Evolutionary conservation across 352 stramenopile genomes (phyloP).

Genomic region (Discostella stelligera): DNA sequence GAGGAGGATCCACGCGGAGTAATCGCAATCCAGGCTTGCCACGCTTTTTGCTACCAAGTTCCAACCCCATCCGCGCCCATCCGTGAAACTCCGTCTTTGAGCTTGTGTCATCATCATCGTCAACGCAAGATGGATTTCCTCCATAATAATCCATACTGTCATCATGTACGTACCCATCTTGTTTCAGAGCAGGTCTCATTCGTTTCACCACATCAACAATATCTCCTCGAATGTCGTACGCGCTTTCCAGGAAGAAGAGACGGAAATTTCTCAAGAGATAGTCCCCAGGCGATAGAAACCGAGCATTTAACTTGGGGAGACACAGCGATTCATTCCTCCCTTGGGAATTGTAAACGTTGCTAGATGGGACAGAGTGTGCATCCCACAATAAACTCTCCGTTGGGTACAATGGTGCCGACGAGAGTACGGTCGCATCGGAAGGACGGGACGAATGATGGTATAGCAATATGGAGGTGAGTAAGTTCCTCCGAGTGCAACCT

Average conservation of each 20-base stretch:
- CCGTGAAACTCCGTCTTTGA: constrained; percentile 67
- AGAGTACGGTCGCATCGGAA: constrained; percentile 40
- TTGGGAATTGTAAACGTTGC: constrained; percentile 24
- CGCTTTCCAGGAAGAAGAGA: constrained; percentile 88
- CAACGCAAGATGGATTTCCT: constrained; percentile 22
- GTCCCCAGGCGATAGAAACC: constrained; percentile 93
- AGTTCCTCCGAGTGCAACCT: constrained; percentile 32
- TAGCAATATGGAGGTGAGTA: constrained; percentile 56
- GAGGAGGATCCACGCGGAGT: constrained; percentile 84
- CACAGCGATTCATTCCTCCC: constrained; percentile 69
- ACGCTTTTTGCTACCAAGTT: constrained; percentile 44
- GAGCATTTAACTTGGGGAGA: constrained; percentile 89
- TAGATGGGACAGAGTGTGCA: constrained; percentile 58
- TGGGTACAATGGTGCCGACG: constrained; percentile 68
- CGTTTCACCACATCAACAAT: constrained; percentile 87
- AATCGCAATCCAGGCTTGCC: constrained; percentile 32
- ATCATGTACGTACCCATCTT: constrained; percentile 47
- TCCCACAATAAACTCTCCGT: constrained; percentile 72
- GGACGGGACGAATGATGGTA: constrained; percentile 63
- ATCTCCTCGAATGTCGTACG: constrained; percentile 85
- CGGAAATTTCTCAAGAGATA: constrained; percentile 92
- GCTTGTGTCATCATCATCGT: constrained; percentile 18
- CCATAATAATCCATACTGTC: constrained; percentile 40
- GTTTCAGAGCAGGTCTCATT: constrained; percentile 55
- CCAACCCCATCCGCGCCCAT: constrained; percentile 77